These are phyloP conservation scores for Penicillium sp. DNA, from an alignment of 2,329 filamentous ascomycete genomes.

Conservation along the genomic window DNA sequence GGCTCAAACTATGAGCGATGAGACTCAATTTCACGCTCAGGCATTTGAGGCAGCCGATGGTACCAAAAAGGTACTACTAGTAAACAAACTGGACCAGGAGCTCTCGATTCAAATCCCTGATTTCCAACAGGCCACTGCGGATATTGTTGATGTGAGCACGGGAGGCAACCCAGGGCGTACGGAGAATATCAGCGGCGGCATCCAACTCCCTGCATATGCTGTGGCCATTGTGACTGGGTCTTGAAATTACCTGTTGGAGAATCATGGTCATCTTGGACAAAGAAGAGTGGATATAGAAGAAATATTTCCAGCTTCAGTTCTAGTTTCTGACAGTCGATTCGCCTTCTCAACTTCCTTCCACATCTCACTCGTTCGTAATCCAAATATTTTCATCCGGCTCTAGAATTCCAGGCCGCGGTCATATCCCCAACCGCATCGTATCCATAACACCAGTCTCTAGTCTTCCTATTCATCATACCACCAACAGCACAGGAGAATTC, in stretches of 20 bases:
- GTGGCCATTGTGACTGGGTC: background rate
- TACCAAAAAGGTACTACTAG: constrained; percentile 7
- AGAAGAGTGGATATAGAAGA: too few species aligned
- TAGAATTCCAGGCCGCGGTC: background rate
- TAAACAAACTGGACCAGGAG: constrained; percentile 1
- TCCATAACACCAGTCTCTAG: constrained; percentile 8
- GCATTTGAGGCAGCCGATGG: background rate
- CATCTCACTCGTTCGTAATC: too few species aligned
- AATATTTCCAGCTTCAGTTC: too few species aligned
- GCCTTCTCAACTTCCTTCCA: too few species aligned
- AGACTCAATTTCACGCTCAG: constrained; percentile 5
- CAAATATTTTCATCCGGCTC: background rate
- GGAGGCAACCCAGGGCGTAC: background rate
- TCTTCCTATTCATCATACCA: constrained; percentile 4
- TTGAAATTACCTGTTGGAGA: too few species aligned
- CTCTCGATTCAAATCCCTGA: background rate
- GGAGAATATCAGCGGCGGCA: background rate
- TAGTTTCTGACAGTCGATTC: too few species aligned
- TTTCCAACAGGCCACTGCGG: background rate
- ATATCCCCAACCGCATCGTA: constrained; percentile 5
- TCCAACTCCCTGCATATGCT: constrained; percentile 1
- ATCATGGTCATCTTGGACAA: too few species aligned
- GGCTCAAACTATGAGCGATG: constrained; percentile 2
- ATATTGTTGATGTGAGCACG: background rate
- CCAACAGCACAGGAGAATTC: background rate